Evolutionary conservation across 768 basidiomycete species (phyloP).

Genomic region (Leucocoprinus sp.): DNA sequence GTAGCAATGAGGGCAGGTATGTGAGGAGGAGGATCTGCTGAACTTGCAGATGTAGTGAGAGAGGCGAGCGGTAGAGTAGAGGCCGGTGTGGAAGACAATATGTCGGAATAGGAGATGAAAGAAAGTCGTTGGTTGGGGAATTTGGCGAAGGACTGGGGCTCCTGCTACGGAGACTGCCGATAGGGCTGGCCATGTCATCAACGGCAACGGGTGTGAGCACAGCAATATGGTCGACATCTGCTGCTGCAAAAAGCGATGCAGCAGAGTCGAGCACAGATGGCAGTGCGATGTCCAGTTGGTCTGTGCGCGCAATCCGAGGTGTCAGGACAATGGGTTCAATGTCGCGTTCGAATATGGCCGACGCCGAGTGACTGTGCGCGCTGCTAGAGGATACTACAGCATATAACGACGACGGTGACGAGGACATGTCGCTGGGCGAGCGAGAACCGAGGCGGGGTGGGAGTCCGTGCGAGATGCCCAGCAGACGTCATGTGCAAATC

Average conservation of each 20-base stretch:
- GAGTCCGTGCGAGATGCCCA: conserved; percentile 29
- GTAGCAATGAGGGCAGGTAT: conserved; percentile 45
- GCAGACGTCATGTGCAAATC: conserved; percentile 52
- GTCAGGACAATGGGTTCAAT: conserved; percentile 64
- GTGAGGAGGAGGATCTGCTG: conserved; percentile 64
- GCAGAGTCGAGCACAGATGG: conserved; percentile 84
- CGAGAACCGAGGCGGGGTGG: conserved; percentile 47
- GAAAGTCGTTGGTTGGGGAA: conserved; percentile 67
- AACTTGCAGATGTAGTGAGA: conserved; percentile 54
- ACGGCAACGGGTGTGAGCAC: conserved; percentile 18
- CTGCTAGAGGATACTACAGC: conserved; percentile 17
- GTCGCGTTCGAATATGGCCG: conserved; percentile 88
- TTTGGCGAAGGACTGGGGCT: conserved; percentile 75
- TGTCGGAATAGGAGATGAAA: conserved; percentile 84
- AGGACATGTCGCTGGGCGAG: conserved; percentile 70
- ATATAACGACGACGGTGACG: conserved; percentile 73
- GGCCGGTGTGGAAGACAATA: conserved; percentile 70
- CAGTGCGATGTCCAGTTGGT: conserved; percentile 69
- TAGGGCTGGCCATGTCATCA: conserved; percentile 61
- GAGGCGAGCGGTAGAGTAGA: conserved; percentile 64
- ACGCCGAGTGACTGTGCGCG: conserved; percentile 53
- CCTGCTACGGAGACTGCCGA: conserved; percentile 58
- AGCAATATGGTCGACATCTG: conserved; percentile 12
- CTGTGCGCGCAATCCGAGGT: conserved; percentile 62
- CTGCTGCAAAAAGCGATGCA: conserved; percentile 54